Conservation (phyloP, 1,284 basidiomycete species). For the Cryptococcus sp. region DNA sequence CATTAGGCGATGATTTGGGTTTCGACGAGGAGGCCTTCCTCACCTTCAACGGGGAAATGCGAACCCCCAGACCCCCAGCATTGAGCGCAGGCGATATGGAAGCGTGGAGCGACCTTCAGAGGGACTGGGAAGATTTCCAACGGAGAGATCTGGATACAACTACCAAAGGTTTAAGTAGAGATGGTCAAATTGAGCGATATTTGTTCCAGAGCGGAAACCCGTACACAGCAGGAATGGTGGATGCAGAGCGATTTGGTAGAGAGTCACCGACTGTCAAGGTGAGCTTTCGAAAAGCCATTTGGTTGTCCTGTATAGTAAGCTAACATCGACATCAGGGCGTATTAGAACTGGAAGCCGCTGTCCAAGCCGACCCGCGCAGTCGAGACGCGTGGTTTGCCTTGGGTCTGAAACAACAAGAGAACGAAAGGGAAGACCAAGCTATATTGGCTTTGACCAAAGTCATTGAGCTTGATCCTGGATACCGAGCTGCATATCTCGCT, state of each 20-base stretch:
- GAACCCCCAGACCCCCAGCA: conserved; percentile 3
- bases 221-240: conserved; percentile 57
- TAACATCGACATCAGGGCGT: conserved; percentile 58
- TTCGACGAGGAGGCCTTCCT: conserved; percentile 37
- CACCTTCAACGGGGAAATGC: conserved; percentile 28
- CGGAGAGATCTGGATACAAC: conserved; percentile 55
- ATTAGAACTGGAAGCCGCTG: conserved; percentile 83
- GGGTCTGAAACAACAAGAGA: conserved; percentile 97
- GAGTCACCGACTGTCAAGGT: conserved; percentile 36
- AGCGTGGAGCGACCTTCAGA: conserved; percentile 64
- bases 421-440: conserved; percentile 89
- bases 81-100: conserved; percentile 19
- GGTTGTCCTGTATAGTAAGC: neutral
- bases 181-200: conserved; percentile 63
- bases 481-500: conserved; percentile 81
- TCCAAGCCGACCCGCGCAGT: conserved; percentile 70
- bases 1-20: conserved; percentile 23
- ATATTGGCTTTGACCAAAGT: conserved; percentile 79
- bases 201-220: conserved; percentile 78
- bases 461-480: conserved; percentile 70
- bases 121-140: conserved; percentile 71
- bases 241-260: conserved; percentile 51
- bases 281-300: conserved; percentile 2
- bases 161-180: conserved; percentile 40
- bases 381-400: conserved; percentile 82